Evolutionary conservation across 1,139 yeast genomes (phyloP).

Genomic region (Protomyces pachydermus): DNA sequence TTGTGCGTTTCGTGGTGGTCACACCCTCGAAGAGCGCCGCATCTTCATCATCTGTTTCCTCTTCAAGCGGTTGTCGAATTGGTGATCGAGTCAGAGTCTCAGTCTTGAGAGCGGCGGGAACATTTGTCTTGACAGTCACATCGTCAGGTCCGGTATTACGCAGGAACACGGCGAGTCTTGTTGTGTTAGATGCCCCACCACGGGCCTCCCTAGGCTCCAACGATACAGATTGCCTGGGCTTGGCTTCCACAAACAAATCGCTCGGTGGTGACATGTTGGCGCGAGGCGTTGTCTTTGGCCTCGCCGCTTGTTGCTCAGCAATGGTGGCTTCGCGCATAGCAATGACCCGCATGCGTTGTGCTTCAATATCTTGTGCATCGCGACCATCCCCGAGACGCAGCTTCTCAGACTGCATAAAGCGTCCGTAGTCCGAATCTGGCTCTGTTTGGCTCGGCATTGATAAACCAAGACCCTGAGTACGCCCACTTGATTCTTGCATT

Average conservation of each 20-base stretch:
- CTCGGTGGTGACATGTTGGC: not conserved
- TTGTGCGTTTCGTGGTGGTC: not conserved
- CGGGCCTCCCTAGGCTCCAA: conserved; percentile 10
- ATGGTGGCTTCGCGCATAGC: conserved; percentile 11
- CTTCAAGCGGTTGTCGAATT: conserved; percentile 5
- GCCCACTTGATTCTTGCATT: not conserved
- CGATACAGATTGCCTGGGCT: not conserved
- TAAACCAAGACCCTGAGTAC: conserved; percentile 6
- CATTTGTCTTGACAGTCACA: not conserved
- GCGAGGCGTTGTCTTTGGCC: not conserved
- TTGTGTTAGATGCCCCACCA: conserved; percentile 1
- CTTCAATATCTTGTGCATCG: conserved; percentile 5
- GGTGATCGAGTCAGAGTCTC: not conserved
- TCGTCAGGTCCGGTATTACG: conserved; percentile 12
- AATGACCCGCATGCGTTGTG: conserved; percentile 9
- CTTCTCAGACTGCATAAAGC: conserved; percentile 9
- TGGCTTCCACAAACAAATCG: not conserved
- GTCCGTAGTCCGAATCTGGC: conserved; percentile 20
- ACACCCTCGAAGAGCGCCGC: not conserved
- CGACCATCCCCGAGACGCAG: not conserved
- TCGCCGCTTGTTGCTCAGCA: not conserved
- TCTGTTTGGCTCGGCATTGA: not conserved
- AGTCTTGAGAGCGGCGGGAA: not conserved
- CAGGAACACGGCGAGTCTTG: conserved; percentile 17
- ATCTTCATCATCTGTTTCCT: conserved; percentile 4